phyloP scores from a whole-genome alignment of 2,329 filamentous ascomycete genomes.

The Fusarium floridanum region DNA sequence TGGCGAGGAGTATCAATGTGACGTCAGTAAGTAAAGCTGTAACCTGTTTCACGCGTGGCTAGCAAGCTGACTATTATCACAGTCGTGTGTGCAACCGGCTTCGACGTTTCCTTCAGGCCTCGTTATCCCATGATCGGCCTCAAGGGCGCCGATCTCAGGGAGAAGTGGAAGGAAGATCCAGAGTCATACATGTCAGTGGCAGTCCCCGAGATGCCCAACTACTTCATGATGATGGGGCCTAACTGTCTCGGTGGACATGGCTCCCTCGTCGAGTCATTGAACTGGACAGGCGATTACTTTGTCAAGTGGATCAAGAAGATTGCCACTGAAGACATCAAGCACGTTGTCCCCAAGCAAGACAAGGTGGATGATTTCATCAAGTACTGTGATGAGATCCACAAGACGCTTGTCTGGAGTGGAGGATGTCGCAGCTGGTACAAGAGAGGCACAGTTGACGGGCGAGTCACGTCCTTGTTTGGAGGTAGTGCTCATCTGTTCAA shows the following conservation, averaged over 20 bases:
- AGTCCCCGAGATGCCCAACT: constrained; percentile 48
- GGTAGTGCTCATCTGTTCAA: constrained; percentile 41
- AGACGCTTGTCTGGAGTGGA: constrained; percentile 41
- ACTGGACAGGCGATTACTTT: constrained; percentile 44
- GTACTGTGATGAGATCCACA: constrained; percentile 39
- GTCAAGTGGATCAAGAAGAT: constrained; percentile 44
- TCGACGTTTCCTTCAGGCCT: constrained; percentile 65
- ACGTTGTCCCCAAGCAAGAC: constrained; percentile 37
- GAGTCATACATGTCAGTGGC: constrained; percentile 49
- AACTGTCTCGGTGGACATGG: constrained; percentile 42
- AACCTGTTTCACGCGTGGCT: not conserved
- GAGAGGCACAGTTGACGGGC: constrained; percentile 28
- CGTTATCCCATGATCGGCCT: constrained; percentile 64
- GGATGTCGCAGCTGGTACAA: constrained; percentile 42
- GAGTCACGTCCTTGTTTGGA: constrained; percentile 39
- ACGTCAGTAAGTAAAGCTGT: constrained; percentile 32
- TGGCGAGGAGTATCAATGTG: constrained; percentile 37
- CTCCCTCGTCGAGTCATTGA: constrained; percentile 39
- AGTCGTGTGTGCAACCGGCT: constrained; percentile 68
- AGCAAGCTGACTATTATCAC: not conserved
- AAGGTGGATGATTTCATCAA: constrained; percentile 42
- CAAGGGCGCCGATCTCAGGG: constrained; percentile 60
- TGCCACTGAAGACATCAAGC: constrained; percentile 39
- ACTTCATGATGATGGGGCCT: constrained; percentile 47
- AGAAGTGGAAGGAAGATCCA: constrained; percentile 62